Conservation (phyloP, 2,329 filamentous ascomycete genomes). For the Cryphonectria naterciae region DNA sequence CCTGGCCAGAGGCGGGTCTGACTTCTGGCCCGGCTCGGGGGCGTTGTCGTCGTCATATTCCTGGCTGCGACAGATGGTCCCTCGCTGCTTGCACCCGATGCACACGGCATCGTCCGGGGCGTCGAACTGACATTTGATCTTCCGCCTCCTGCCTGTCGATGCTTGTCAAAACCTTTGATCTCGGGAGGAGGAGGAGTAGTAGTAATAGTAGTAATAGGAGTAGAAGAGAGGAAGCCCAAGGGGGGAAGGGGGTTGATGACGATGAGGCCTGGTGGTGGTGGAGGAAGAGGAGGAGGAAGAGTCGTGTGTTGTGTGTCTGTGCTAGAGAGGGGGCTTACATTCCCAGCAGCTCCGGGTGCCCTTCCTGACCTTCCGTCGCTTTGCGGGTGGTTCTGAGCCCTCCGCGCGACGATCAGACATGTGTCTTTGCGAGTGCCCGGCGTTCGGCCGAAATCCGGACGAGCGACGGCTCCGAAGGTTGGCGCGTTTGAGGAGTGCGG, state of each 20-base stretch:
- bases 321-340: constrained; percentile 42
- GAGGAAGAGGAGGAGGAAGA: background rate
- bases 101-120: constrained; percentile 46
- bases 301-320: background rate
- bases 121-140: constrained; percentile 52
- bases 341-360: constrained; percentile 62
- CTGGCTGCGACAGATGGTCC: constrained; percentile 49
- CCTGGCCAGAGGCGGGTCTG: constrained; percentile 47
- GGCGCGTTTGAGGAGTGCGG: background rate
- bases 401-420: constrained; percentile 22
- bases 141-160: constrained; percentile 46
- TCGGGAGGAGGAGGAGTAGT: no score
- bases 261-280: background rate
- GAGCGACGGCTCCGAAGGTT: constrained; percentile 7
- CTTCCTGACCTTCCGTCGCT: constrained; percentile 52
- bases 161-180: constrained; percentile 6
- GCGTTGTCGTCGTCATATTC: constrained; percentile 45
- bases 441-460: constrained; percentile 28
- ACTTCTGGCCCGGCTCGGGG: constrained; percentile 31
- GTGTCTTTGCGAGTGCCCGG: background rate
- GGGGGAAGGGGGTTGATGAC: no score
- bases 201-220: no score
- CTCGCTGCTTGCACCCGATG: constrained; percentile 48
- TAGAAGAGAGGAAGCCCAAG: no score
- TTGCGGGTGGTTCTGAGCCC: constrained; percentile 34